Base-by-base conservation (phyloP, 306 rosid species). In the Lotus japonicus region DNA sequence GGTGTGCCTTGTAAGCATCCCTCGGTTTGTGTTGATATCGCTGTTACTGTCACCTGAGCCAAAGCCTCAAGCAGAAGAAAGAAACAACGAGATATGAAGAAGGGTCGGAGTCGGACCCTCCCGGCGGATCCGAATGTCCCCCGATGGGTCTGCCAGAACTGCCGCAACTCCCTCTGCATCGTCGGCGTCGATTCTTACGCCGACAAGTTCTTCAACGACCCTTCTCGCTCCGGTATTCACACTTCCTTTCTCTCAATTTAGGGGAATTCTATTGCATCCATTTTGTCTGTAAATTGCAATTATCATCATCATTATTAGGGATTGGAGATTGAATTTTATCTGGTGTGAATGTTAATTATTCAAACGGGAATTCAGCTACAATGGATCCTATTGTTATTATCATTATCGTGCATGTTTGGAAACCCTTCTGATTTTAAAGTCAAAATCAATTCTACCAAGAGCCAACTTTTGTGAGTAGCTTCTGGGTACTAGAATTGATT, bases 91-190 rank as follows among this genome's bases (percentile, higher is more conserved):
- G 5, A 19, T n/a, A n/a, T 42, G 74, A 79, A 63, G 66, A 70
- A 75, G 83, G 81, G 82, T 80, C 91, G 92, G 83, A 76, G 5
- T 23, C 78, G 74, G 69, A 31, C 66, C 88, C 77, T 87, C 4
- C 86, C 92, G 81, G 89, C 74, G 75, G 96, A 90, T 71, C 95
- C 92, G 65, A 95, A 79, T 58, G 48, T 91, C 16, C 96, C 95
- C 43, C 83, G 95, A 77, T 90, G 91, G 90, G 80, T 71, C 69
- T 95, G 97, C 73, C 99, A 95, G 87, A 90, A 88, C 78, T 95
- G 97, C 80, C 96, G 88, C 68, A 85, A 86, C 74, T 56, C 85
- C 11, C 92, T 90, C 56, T 85, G 89, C 79, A 42, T 95, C 79
- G 82, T 88, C 69, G 97, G 96, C 81, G 96, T 89, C 67, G 99